phyloP scores from a whole-genome alignment of 2,329 filamentous ascomycete species.

The Parasarocladium wereldwijsianum region DNA sequence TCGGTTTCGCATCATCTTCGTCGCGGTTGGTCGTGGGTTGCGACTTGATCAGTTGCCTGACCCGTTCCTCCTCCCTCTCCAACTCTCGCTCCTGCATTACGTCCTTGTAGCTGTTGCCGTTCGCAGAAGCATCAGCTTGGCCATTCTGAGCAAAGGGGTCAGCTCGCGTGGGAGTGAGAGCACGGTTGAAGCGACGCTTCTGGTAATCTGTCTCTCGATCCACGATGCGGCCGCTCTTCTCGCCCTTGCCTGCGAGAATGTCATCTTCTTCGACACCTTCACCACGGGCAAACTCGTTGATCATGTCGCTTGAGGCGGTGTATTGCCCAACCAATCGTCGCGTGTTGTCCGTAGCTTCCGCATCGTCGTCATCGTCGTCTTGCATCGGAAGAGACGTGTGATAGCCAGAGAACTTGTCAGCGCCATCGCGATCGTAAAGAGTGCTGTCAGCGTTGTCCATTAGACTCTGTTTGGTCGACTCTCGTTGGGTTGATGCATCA shows the following conservation, averaged over 20 bases:
- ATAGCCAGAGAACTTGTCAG: conserved; percentile 78
- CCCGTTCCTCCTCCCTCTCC: conserved; percentile 84
- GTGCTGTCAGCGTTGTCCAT: conserved; percentile 79
- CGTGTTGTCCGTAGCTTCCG: conserved; percentile 58
- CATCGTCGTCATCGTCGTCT: conserved; percentile 66
- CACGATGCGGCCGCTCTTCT: conserved; percentile 80
- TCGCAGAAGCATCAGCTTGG: conserved; percentile 49
- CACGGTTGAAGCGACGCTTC: conserved; percentile 82
- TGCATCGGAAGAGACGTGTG: conserved; percentile 73
- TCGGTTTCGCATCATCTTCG: conserved; percentile 52
- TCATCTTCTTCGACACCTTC: conserved; percentile 84
- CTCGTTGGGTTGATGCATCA: conserved; percentile 66
- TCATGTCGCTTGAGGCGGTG: conserved; percentile 79
- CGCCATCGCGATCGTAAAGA: conserved; percentile 66
- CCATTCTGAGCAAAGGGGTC: conserved; percentile 72
- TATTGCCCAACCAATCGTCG: conserved; percentile 85
- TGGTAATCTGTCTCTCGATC: conserved; percentile 97
- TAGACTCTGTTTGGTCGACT: conserved; percentile 80
- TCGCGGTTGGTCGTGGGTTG: conserved; percentile 50
- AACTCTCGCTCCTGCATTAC: conserved; percentile 84
- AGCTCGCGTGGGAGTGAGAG: conserved; percentile 69
- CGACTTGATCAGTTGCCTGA: conserved; percentile 66
- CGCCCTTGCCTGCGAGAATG: conserved; percentile 63
- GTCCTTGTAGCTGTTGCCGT: conserved; percentile 74
- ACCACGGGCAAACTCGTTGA: conserved; percentile 84